Base-by-base conservation (phyloP, 768 basidiomycete species). In the Auriculariales sp. region DNA sequence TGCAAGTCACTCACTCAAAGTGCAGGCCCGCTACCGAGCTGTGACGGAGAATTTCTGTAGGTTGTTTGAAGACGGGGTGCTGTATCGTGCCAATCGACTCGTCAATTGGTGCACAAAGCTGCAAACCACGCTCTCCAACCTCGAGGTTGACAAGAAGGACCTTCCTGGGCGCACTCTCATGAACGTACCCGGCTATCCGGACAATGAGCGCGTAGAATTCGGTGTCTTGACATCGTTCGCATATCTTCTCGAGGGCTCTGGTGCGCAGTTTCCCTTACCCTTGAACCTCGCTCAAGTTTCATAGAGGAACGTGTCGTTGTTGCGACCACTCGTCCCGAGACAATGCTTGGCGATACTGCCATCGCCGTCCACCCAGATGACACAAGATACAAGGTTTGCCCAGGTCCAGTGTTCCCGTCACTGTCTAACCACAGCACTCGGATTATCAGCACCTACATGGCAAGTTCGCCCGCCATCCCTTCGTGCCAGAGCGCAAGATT, bases 31-130 rank as follows among this genome's bases (percentile, higher is more conserved):
- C 29, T 88, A 84, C 42, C 84, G 77, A 67, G 93, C 91, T 29
- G 94, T 98, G 30, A 71, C 80, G 25, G 92, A 97, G 63, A 87
- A 79, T 3, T 99, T 99, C 66, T 93, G 89, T 63, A 73, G 74
- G 29, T 67, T 99, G 28, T 84, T 92, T 57, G 93, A 98, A 62
- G 86, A 89, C 29, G 92, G 93, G 1, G 76, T 88, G 55, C 62
- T 99, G 42, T 98, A 97, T 65, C 86, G 95, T 25, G 93, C 92
- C 2, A 98, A 97, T 59, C 81, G 94, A 22, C 75, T 99, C 36
- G 94, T 98, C 52, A 95, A 98, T 60, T 98, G 95, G 94, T 99
- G 95, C 69, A 87, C 91, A 44, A 76, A 79, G 62, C 69, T 99
- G 52, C 95, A 97, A 62, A 99, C 95, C 1, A 94, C 94, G 0